phyloP scores from a whole-genome alignment of 805 yeast species.

The Nakazawaea ishiwadae region DNA sequence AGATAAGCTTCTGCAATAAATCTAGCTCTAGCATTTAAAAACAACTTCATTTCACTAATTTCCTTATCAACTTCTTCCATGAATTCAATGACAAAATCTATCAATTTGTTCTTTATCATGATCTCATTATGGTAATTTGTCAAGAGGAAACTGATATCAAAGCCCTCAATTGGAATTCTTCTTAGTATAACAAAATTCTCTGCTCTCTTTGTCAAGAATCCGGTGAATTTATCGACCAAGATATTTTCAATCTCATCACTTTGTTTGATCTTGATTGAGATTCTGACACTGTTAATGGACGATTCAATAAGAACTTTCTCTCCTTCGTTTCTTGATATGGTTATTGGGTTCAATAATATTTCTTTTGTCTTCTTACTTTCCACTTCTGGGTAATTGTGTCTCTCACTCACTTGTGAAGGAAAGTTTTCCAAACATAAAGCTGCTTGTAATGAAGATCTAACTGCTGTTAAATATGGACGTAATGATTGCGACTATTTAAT shows the following conservation, averaged over 20 bases:
- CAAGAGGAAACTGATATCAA: slow-evolving; percentile 87
- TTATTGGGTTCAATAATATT: slow-evolving; percentile 82
- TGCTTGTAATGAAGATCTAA: slow-evolving; percentile 87
- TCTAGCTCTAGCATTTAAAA: slow-evolving; percentile 95
- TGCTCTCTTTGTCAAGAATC: slow-evolving; percentile 93
- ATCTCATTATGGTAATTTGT: slow-evolving; percentile 94
- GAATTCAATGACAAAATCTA: slow-evolving; percentile 94
- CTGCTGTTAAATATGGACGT: slow-evolving; percentile 92
- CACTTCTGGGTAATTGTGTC: slow-evolving; percentile 96
- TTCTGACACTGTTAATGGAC: slow-evolving; percentile 86
- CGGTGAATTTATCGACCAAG: slow-evolving; percentile 88
- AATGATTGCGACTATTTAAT: slow-evolving; percentile 82
- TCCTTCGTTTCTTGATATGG: slow-evolving; percentile 87
- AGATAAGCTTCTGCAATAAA: slow-evolving; percentile 95
- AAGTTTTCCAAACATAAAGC: slow-evolving; percentile 91
- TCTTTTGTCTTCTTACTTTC: slow-evolving; percentile 83
- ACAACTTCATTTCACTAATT: slow-evolving; percentile 96
- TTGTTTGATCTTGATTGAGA: slow-evolving; percentile 90
- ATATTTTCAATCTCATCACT: slow-evolving; percentile 96
- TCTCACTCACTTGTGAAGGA: slow-evolving; percentile 91
- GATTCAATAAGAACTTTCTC: slow-evolving; percentile 93
- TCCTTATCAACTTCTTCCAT: slow-evolving; percentile 99
- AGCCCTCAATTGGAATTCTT: slow-evolving; percentile 85
- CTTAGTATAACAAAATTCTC: slow-evolving; percentile 90
- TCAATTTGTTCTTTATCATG: slow-evolving; percentile 91